Conservation (phyloP, 257 asterid species). For the Agastache rugosa region DNA sequence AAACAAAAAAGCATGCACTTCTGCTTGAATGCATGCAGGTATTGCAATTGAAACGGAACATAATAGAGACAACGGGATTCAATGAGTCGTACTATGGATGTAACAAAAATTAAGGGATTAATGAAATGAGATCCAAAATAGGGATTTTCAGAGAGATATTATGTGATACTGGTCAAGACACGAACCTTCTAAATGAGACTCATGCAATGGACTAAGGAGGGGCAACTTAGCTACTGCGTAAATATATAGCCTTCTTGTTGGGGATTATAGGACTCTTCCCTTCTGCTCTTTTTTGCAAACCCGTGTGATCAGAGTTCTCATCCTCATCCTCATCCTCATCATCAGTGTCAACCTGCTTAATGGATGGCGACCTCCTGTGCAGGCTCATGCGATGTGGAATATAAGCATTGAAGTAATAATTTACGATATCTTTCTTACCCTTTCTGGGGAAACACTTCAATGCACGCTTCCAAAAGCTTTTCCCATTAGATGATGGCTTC, state of each 20-base stretch:
- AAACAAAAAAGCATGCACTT: conserved; percentile 21
- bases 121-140: conserved; percentile 19
- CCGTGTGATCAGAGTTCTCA: conserved; percentile 37
- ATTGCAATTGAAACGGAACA: conserved; percentile 10
- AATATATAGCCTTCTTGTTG: conserved; percentile 45
- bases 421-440: conserved; percentile 44
- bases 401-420: conserved; percentile 69
- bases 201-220: not conserved
- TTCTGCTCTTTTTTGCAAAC: conserved; percentile 37
- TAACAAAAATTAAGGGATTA: conserved; percentile 20
- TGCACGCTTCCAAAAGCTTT: conserved; percentile 60
- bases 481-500: conserved; percentile 43
- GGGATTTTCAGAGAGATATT: not conserved
- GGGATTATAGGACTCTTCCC: conserved; percentile 33
- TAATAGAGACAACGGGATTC: not conserved
- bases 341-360: conserved; percentile 51
- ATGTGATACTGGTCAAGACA: conserved; percentile 29
- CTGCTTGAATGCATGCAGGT: conserved; percentile 1
- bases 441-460: conserved; percentile 56
- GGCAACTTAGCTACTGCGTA: conserved; percentile 38
- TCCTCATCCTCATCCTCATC: conserved; percentile 60
- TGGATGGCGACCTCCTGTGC: conserved; percentile 47
- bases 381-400: conserved; percentile 60
- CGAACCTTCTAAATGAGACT: conserved; percentile 34
- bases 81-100: not conserved